These are phyloP conservation scores for Aspergillus versicolor DNA, from an alignment of 2,329 filamentous ascomycete genomes.

Conservation along the genomic window DNA sequence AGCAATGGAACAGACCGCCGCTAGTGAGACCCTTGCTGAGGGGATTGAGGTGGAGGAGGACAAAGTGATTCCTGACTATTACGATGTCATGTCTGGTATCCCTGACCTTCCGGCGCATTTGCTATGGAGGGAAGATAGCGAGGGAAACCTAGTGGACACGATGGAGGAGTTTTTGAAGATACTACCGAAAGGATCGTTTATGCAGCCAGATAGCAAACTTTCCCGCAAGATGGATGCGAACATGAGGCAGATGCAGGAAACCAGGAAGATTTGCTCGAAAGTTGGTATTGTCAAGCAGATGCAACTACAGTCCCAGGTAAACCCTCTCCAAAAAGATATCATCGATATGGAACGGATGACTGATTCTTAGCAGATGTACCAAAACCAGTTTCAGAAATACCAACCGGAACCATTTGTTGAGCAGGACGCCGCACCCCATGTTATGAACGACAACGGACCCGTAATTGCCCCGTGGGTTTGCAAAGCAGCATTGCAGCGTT, in stretches of 20 bases:
- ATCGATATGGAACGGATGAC: neutral
- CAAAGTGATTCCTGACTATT: slow-evolving; percentile 87
- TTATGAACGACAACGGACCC: slow-evolving; percentile 83
- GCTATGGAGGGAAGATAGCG: slow-evolving; percentile 84
- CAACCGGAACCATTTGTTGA: slow-evolving; percentile 87
- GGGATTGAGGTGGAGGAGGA: slow-evolving; percentile 91
- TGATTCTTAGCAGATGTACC: slow-evolving; percentile 69
- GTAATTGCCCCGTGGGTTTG: slow-evolving; percentile 82
- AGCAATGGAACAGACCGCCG: slow-evolving; percentile 50
- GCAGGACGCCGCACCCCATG: slow-evolving; percentile 81
- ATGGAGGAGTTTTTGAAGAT: slow-evolving; percentile 80
- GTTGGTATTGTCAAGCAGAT: slow-evolving; percentile 99
- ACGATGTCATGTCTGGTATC: slow-evolving; percentile 80
- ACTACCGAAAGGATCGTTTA: slow-evolving; percentile 72
- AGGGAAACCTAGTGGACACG: slow-evolving; percentile 85
- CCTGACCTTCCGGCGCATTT: slow-evolving; percentile 78
- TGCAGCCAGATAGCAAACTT: slow-evolving; percentile 70
- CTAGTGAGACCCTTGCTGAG: slow-evolving; percentile 79
- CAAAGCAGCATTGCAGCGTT: slow-evolving; percentile 80
- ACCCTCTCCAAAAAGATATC: neutral
- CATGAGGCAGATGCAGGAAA: slow-evolving; percentile 93
- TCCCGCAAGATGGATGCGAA: slow-evolving; percentile 83
- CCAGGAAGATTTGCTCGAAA: slow-evolving; percentile 90
- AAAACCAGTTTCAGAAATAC: slow-evolving; percentile 97
- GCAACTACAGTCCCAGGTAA: slow-evolving; percentile 94